Percentiles rank a stretch among this genome's conserved stretches.
phyloP scores from a whole-genome alignment of 1,284 basidiomycete species.

The Ustilago esculenta region DNA sequence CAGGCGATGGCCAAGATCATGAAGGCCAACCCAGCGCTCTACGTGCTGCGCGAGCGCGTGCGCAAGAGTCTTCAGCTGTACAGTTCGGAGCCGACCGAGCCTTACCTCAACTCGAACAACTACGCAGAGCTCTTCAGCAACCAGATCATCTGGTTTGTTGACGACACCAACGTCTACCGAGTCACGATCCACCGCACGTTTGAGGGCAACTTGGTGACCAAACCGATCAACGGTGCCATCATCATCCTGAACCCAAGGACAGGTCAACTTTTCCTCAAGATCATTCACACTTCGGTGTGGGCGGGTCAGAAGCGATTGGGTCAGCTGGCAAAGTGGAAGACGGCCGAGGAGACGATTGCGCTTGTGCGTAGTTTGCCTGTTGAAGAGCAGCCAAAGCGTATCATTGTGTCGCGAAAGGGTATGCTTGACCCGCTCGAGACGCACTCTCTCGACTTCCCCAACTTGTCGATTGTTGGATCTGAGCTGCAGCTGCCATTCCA shows the following conservation, averaged over 20 bases:
- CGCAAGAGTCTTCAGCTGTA: slow-evolving; percentile 98
- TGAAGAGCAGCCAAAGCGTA: slow-evolving; percentile 98
- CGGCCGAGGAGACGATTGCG: slow-evolving; percentile 98
- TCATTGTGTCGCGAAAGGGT: slow-evolving; percentile 99
- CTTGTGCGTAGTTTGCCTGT: slow-evolving; percentile 95
- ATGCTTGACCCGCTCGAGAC: slow-evolving; percentile 93
- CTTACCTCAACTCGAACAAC: slow-evolving; percentile 95
- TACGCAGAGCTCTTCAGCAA: slow-evolving; percentile 99
- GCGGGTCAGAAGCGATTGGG: slow-evolving; percentile 99
- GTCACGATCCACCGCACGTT: slow-evolving; percentile 99
- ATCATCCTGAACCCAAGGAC: slow-evolving; percentile 99
- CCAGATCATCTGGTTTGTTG: slow-evolving; percentile 99
- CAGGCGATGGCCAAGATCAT: slow-evolving; percentile 99
- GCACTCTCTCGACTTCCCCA: slow-evolving; percentile 97
- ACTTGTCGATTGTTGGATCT: slow-evolving; percentile 99
- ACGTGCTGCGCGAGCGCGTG: slow-evolving; percentile 97
- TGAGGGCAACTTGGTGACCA: slow-evolving; percentile 99
- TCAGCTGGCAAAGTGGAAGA: slow-evolving; percentile 99
- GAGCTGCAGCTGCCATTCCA: slow-evolving; percentile 99
- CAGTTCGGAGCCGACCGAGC: slow-evolving; percentile 98
- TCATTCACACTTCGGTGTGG: slow-evolving; percentile 99
- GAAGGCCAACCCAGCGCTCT: slow-evolving; percentile 98
- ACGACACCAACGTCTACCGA: slow-evolving; percentile 99
- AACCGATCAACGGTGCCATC: slow-evolving; percentile 99
- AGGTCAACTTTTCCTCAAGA: slow-evolving; percentile 97